Percentiles rank a stretch among this genome's conserved stretches.
These are phyloP conservation scores for Trichoderma simmonsii DNA, from an alignment of 2,329 filamentous ascomycete species.

Conservation along the genomic window DNA sequence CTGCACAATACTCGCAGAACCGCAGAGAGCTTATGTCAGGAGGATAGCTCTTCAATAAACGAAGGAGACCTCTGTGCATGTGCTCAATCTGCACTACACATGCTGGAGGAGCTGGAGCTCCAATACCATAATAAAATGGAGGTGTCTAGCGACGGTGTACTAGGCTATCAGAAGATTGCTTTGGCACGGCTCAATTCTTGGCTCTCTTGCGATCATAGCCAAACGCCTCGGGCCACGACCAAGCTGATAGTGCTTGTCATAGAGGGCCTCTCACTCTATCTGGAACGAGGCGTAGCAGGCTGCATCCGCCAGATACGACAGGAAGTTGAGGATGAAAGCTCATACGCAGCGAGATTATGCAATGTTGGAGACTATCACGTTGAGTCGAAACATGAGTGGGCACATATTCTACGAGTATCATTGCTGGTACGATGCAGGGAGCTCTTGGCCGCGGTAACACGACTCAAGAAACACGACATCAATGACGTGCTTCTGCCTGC, in stretches of 20 bases:
- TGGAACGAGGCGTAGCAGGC: neutral
- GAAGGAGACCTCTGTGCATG: neutral
- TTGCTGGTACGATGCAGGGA: slow-evolving; percentile 7
- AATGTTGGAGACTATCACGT: slow-evolving; percentile 8
- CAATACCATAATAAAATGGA: neutral
- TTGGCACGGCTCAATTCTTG: neutral
- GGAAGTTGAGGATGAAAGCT: neutral
- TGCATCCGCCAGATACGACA: neutral
- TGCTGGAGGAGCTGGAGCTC: slow-evolving; percentile 5
- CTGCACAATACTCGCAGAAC: neutral
- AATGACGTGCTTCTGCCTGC: slow-evolving; percentile 1
- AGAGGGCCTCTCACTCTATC: neutral
- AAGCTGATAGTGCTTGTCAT: slow-evolving; percentile 6
- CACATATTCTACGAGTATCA: neutral
- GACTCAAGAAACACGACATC: neutral
- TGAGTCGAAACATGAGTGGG: slow-evolving; percentile 7
- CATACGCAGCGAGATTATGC: neutral
- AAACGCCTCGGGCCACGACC: neutral
- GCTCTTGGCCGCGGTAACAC: neutral
- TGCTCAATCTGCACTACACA: slow-evolving; percentile 2
- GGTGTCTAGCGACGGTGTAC: neutral
- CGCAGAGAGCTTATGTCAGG: neutral
- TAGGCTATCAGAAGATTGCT: slow-evolving; percentile 3
- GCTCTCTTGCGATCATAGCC: slow-evolving; percentile 3
- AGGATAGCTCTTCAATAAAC: neutral